Evolutionary conservation across 352 stramenopile genomes (phyloP).

Genomic region (Pythium phragmiticola): DNA sequence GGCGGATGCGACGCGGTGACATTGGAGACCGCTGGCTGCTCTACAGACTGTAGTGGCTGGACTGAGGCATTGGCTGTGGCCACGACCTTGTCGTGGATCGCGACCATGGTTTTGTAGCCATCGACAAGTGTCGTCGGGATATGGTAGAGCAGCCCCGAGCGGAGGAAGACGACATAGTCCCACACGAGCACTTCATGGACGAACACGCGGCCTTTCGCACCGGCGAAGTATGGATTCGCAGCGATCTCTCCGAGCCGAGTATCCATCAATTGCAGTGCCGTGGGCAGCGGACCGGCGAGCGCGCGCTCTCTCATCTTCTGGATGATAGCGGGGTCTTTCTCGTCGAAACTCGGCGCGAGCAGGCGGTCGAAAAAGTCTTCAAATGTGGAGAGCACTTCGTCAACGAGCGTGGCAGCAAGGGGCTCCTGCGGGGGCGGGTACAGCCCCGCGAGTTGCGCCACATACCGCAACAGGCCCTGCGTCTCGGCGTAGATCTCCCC

Average conservation of each 20-base stretch:
- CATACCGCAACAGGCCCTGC: slow-evolving; percentile 36
- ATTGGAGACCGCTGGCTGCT: neutral
- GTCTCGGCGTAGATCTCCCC: slow-evolving; percentile 28
- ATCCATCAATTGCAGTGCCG: slow-evolving; percentile 10
- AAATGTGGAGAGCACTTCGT: slow-evolving; percentile 35
- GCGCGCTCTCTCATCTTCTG: slow-evolving; percentile 23
- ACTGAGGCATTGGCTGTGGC: neutral
- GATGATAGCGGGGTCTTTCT: slow-evolving; percentile 21
- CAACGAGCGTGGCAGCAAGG: slow-evolving; percentile 24
- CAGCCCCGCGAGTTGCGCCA: slow-evolving; percentile 28
- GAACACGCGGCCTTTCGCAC: slow-evolving; percentile 11
- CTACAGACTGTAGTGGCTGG: neutral
- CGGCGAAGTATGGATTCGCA: neutral
- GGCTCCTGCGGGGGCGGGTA: slow-evolving; percentile 32
- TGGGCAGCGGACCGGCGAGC: slow-evolving; percentile 5
- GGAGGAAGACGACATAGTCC: slow-evolving; percentile 22
- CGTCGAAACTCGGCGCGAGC: slow-evolving; percentile 22
- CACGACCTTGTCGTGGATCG: slow-evolving; percentile 23
- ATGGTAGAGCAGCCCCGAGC: slow-evolving; percentile 11
- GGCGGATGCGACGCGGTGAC: neutral
- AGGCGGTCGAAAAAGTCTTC: slow-evolving; percentile 28
- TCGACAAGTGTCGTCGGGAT: slow-evolving; percentile 23
- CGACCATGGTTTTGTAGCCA: slow-evolving; percentile 18
- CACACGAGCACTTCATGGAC: slow-evolving; percentile 31
- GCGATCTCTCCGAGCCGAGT: slow-evolving; percentile 10